Base-by-base conservation (phyloP, 345 rosid species). In the Gynandropsis gynandra region DNA sequence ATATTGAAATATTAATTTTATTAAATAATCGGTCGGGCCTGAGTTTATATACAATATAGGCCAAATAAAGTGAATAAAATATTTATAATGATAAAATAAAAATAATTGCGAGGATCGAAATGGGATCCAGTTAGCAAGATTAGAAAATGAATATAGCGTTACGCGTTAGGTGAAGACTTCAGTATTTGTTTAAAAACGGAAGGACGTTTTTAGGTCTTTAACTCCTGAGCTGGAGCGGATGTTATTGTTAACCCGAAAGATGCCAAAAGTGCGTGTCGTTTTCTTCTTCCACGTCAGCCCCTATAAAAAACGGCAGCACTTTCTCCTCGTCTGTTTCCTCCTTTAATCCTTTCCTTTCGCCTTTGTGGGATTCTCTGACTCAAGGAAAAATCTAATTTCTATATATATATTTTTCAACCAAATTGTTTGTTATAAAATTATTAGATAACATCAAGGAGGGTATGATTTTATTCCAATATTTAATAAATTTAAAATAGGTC, bases 141-240 rank as follows among this genome's bases (percentile, higher is more conserved):
- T 35, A 29, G 12, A 38, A 35, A 24, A 48, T 42, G 29, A 47
- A 29, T 39, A 47, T 34, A 56, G 40, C 50, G 67, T 63, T 55
- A 51, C 15, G 62, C 49, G 42, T 64, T 57, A 57, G 69, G 69
- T 64, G 47, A 50, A 64, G 31, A 13, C 45, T 64, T 50, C 4
- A 29, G 35, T 52, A 18, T 36, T 44, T 43, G 42, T 32, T 9
- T 29, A 38, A 18, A 13, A 56, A 11, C 27, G 47, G 17, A 43
- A 43, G 47, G 47, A 43, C 47, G 47, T 43, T 43, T n/a, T 43
- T 36, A 58, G 47, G 53, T 47, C 33, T 47, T n/a, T n/a, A 32
- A 60, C 15, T 27, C 50, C 51, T 49, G 48, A 62, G 53, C 59
- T 61, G 59, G 52, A 24, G 1, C 16, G 45, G 45, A 38, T 43